Percentiles rank a stretch among this genome's conserved stretches.
Conservation (phyloP, 2,329 filamentous ascomycete genomes). For the Fusarium sp. region DNA sequence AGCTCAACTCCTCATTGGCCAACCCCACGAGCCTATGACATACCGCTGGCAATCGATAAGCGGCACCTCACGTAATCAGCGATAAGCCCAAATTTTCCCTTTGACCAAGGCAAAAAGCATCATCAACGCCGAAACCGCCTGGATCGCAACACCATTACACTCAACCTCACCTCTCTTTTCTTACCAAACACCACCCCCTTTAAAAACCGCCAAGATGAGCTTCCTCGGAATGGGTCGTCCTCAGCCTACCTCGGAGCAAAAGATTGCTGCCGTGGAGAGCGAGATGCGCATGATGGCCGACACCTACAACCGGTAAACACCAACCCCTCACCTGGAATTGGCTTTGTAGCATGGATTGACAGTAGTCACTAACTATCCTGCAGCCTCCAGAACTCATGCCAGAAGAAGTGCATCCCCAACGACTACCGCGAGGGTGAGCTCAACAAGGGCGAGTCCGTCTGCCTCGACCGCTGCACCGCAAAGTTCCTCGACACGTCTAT, state of each 20-base stretch:
- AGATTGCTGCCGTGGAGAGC: slow-evolving; percentile 94
- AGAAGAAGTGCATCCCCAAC: slow-evolving; percentile 90
- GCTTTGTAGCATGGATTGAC: neutral
- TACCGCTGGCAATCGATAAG: neutral
- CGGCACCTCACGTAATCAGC: slow-evolving; percentile 39
- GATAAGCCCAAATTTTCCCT: slow-evolving; percentile 44
- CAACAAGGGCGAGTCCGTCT: slow-evolving; percentile 99
- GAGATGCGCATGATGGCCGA: slow-evolving; percentile 98
- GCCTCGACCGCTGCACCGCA: slow-evolving; percentile 94
- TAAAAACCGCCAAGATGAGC: slow-evolving; percentile 52
- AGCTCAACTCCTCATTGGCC: neutral
- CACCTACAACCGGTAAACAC: slow-evolving; percentile 91
- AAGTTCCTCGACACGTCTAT: slow-evolving; percentile 99
- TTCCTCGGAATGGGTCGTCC: slow-evolving; percentile 68
- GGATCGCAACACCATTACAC: slow-evolving; percentile 13
- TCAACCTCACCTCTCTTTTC: neutral
- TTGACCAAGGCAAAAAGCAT: slow-evolving; percentile 7
- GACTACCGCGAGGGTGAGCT: slow-evolving; percentile 96
- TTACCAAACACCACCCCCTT: neutral
- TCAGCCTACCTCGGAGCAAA: slow-evolving; percentile 94
- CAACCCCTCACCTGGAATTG: neutral
- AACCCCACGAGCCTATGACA: neutral
- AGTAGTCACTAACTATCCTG: neutral
- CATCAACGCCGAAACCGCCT: slow-evolving; percentile 17
- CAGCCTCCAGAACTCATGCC: slow-evolving; percentile 89